Evolutionary conservation across 768 basidiomycete species (phyloP), one percentile per base, ranked within the genome.

Genomic region (Nevesoporus exiguus): DNA sequence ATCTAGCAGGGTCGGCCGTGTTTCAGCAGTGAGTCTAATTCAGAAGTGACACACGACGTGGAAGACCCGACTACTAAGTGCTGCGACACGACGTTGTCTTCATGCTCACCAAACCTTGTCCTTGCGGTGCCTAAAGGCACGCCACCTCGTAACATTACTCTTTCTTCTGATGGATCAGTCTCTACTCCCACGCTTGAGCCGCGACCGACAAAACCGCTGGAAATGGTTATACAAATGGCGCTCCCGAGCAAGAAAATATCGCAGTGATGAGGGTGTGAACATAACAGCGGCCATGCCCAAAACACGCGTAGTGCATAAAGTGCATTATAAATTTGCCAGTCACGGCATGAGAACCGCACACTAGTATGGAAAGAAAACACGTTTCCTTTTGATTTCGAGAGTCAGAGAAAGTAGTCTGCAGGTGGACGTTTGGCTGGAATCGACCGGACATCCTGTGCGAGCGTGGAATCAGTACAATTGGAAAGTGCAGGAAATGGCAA

Each of bases 351-450:
- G 44, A 22, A 34, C 36, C 13, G 48, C 54, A 31, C 40, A 43
- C 56, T 62, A 41, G 47, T 56, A 66, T 54, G 56, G 56, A 54
- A 58, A 56, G 53, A 15, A 49, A 5, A 45, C 54, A 57, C 52
- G 43, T 54, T 51, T 55, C 39, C 41, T 11, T 49, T 59, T 36
- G 37, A 24, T 50, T 43, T 49, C 27, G n/a, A 33, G n/a, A 19
- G 39, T 69, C 71, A 92, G 46, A 93, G 73, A 71, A 93, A 93
- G 65, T 93, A 93, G 70, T 93, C 90, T 39, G 91, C 87, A 19
- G 90, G 89, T 21, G 91, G 90, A 4, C 90, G 80, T 74, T 90
- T 91, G 29, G 87, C 83, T 25, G 89, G 90, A 66, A 90, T 83
- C 27, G 88, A 89, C 55, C 82, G 80, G 31, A 90, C 83, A 58